Evolutionary conservation across 2,329 filamentous ascomycete species (phyloP).

Genomic region (Xylariaceae sp.): DNA sequence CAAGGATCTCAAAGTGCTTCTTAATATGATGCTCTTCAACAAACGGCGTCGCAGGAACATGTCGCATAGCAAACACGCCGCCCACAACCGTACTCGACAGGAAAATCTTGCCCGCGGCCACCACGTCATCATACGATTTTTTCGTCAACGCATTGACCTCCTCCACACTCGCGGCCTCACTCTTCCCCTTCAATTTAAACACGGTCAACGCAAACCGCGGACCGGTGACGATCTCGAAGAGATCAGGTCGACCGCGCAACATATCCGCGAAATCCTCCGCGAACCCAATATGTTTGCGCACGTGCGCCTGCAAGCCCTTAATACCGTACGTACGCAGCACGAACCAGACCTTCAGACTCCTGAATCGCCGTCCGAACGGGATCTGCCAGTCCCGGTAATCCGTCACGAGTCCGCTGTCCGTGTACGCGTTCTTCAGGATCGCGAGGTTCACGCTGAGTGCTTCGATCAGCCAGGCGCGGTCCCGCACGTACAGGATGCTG

Average conservation of each 20-base stretch:
- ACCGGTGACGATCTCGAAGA: slow-evolving; percentile 70
- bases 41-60: slow-evolving; percentile 67
- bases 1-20: slow-evolving; percentile 68
- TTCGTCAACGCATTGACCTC: slow-evolving; percentile 65
- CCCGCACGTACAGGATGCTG: slow-evolving; percentile 73
- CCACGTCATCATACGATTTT: slow-evolving; percentile 69
- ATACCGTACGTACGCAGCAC: slow-evolving; percentile 80
- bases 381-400: slow-evolving; percentile 99
- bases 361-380: slow-evolving; percentile 81
- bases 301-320: slow-evolving; percentile 66
- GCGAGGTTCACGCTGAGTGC: slow-evolving; percentile 61
- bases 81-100: slow-evolving; percentile 72
- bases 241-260: slow-evolving; percentile 53
- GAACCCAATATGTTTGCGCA: slow-evolving; percentile 61
- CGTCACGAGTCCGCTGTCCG: slow-evolving; percentile 77
- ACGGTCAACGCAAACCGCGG: slow-evolving; percentile 77
- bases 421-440: slow-evolving; percentile 77
- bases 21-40: slow-evolving; percentile 69
- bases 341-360: slow-evolving; percentile 91
- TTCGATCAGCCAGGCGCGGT: slow-evolving; percentile 69
- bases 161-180: slow-evolving; percentile 35
- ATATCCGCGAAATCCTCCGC: slow-evolving; percentile 65
- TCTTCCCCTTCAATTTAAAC: slow-evolving; percentile 39
- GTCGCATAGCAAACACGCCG: slow-evolving; percentile 70
- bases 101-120: slow-evolving; percentile 71